Evolutionary conservation across 208 protist species (phyloP).

Genomic region (Acanthamoeba triangularis): DNA sequence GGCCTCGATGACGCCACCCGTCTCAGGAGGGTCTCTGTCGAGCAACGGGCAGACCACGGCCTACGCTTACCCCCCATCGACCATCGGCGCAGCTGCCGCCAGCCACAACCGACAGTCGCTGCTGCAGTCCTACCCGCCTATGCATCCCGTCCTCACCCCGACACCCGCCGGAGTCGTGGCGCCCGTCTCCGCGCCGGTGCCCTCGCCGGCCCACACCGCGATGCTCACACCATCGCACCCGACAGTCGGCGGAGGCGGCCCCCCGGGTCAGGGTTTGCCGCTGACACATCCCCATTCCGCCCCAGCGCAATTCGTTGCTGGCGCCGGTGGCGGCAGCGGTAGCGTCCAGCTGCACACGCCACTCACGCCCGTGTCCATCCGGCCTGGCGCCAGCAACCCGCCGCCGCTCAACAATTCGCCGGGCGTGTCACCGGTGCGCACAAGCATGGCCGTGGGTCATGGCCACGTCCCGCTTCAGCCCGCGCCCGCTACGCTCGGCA

Average conservation of each 20-base stretch:
- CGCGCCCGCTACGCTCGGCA: neutral
- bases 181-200: neutral
- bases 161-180: neutral
- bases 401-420: neutral
- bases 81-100: neutral
- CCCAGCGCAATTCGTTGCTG: neutral
- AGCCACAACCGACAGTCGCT: neutral
- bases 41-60: neutral
- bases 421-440: neutral
- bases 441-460: neutral
- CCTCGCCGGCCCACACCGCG: neutral
- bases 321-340: neutral
- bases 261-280: too few relatives aligned
- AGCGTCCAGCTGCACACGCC: neutral
- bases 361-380: neutral
- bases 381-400: neutral
- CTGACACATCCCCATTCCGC: too few relatives aligned
- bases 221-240: neutral
- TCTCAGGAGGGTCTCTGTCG: neutral
- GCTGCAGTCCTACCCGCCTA: neutral
- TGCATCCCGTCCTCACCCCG: neutral
- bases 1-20: neutral
- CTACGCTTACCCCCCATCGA: neutral
- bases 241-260: too few relatives aligned
- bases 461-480: constrained; percentile 22